These are phyloP conservation scores for Coemansia sp. DNA, from an alignment of 192 early-diverging fungal genomes.

Conservation along the genomic window DNA sequence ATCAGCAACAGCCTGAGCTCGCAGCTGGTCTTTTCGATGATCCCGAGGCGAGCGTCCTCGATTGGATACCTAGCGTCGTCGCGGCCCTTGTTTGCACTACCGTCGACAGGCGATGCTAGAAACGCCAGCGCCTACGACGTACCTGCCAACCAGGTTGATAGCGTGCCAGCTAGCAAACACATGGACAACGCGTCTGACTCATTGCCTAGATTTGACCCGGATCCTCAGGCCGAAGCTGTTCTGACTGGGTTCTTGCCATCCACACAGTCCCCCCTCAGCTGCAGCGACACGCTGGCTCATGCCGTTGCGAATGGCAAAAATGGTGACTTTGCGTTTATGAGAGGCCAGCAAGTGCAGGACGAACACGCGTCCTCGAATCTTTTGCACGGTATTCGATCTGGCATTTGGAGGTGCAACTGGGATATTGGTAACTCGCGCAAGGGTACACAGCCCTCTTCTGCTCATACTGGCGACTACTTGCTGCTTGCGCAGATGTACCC, in stretches of 20 bases:
- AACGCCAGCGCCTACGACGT: constrained; percentile 6
- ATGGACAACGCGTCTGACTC: not conserved
- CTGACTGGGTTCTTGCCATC: constrained; percentile 13
- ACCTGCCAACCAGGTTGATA: not conserved
- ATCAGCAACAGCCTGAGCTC: constrained; percentile 73
- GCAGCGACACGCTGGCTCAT: constrained; percentile 6
- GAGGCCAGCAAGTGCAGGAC: constrained; percentile 21
- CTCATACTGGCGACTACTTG: constrained; percentile 24
- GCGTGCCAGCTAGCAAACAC: not conserved
- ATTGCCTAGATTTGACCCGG: not conserved
- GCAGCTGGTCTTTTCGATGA: constrained; percentile 60
- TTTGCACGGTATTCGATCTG: constrained; percentile 32
- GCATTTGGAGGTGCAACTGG: constrained; percentile 44
- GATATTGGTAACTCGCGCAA: not conserved
- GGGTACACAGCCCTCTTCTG: not conserved
- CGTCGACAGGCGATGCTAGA: not conserved
- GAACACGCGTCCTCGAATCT: constrained; percentile 21
- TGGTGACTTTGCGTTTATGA: constrained; percentile 11
- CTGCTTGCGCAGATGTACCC: constrained; percentile 51
- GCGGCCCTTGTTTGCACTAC: constrained; percentile 56
- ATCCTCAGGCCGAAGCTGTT: not conserved
- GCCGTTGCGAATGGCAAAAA: not conserved
- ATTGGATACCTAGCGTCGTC: constrained; percentile 84
- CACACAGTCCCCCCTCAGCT: not conserved
- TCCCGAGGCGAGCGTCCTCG: constrained; percentile 63